These are phyloP conservation scores for Xylaria intraflava DNA, from an alignment of 495 filamentous ascomycete genomes.

Conservation along the genomic window DNA sequence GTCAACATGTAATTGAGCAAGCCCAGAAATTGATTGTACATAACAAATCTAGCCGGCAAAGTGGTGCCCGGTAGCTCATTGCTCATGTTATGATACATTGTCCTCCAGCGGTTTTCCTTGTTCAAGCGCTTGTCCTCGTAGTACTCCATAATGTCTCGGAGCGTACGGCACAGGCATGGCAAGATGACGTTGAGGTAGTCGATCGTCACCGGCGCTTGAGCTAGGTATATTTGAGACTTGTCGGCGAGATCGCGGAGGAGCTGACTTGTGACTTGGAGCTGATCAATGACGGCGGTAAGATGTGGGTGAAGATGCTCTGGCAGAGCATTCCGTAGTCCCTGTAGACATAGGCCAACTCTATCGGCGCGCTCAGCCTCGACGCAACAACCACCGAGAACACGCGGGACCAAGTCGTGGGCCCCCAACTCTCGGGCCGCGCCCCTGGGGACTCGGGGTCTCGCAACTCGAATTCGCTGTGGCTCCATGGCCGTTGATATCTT, in stretches of 20 bases:
- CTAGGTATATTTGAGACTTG: constrained; percentile 42
- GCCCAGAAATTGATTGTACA: constrained; percentile 47
- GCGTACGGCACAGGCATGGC: constrained; percentile 41
- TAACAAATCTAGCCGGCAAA: constrained; percentile 44
- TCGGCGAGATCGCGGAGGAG: constrained; percentile 47
- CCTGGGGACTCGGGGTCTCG: constrained; percentile 1
- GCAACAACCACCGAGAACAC: constrained; percentile 40
- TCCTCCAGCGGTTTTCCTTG: constrained; percentile 43
- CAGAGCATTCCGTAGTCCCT: constrained; percentile 34
- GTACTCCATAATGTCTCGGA: constrained; percentile 45
- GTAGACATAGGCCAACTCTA: constrained; percentile 32
- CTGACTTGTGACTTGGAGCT: constrained; percentile 34
- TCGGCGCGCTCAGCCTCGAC: constrained; percentile 41
- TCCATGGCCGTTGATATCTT: constrained; percentile 1
- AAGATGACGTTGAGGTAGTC: constrained; percentile 48
- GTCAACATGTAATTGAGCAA: constrained; percentile 43
- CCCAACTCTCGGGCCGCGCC: background rate
- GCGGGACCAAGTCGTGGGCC: constrained; percentile 19
- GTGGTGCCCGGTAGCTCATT: constrained; percentile 42
- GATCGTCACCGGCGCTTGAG: constrained; percentile 40
- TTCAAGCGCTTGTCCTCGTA: constrained; percentile 43
- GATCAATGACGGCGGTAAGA: constrained; percentile 35
- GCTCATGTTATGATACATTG: constrained; percentile 48
- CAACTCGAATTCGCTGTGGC: constrained; percentile 1
- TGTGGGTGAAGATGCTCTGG: constrained; percentile 37